phyloP scores from a whole-genome alignment of 169 alveolate species.

The Plasmodium yoelii region DNA sequence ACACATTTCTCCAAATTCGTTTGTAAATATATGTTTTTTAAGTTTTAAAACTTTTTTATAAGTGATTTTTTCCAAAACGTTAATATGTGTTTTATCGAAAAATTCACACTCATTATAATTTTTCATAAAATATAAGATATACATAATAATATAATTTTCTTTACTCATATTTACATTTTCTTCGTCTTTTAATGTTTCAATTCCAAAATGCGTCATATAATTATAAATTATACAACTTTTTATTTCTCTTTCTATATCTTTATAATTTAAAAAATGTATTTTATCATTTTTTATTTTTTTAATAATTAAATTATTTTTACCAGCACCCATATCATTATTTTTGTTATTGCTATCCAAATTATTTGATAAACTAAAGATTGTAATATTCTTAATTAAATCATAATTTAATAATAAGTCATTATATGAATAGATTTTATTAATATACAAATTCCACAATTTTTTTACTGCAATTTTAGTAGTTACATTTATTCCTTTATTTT shows the following conservation, averaged over 20 bases:
- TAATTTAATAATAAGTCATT: background rate
- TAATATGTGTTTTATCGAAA: slow-evolving; percentile 6
- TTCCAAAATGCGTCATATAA: slow-evolving; percentile 6
- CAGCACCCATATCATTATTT: background rate
- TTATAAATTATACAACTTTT: slow-evolving; percentile 15
- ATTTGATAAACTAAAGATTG: background rate
- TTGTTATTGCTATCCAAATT: background rate
- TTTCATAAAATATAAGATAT: slow-evolving; percentile 40
- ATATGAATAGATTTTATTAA: slow-evolving; percentile 7
- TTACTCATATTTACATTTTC: slow-evolving; percentile 13
- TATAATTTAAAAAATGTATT: slow-evolving; percentile 17
- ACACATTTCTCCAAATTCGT: slow-evolving; percentile 29
- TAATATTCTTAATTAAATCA: slow-evolving; percentile 26
- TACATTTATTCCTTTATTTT: slow-evolving; percentile 3
- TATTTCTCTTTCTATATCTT: slow-evolving; percentile 28
- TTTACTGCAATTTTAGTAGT: background rate
- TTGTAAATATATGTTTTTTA: slow-evolving; percentile 6
- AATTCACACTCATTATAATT: slow-evolving; percentile 7
- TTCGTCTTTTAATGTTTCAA: slow-evolving; percentile 3
- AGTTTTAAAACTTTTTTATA: slow-evolving; percentile 28
- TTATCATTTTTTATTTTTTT: slow-evolving; percentile 21
- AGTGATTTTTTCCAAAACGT: slow-evolving; percentile 9
- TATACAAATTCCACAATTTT: slow-evolving; percentile 24
- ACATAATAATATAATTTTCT: slow-evolving; percentile 45
- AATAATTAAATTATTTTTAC: background rate